These are phyloP conservation scores for Aspergillus nanangensis DNA, from an alignment of 495 filamentous ascomycete species.

Conservation along the genomic window DNA sequence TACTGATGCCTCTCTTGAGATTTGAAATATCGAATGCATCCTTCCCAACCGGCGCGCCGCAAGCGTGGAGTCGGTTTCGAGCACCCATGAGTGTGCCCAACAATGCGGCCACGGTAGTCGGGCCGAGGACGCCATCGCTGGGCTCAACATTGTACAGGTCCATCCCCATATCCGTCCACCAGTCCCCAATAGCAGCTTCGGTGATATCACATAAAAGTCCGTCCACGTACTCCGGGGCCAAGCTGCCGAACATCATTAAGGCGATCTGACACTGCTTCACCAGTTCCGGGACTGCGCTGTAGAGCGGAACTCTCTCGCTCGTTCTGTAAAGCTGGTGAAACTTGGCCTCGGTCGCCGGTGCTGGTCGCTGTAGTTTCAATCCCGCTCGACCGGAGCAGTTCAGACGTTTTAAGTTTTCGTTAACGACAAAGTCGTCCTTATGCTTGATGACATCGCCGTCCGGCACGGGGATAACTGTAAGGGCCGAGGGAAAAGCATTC, in stretches of 20 bases:
- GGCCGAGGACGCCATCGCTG: constrained; percentile 84
- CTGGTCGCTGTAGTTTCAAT: constrained; percentile 70
- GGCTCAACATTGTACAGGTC: constrained; percentile 90
- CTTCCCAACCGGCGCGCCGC: constrained; percentile 79
- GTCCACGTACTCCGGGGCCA: constrained; percentile 86
- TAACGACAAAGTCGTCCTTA: constrained; percentile 84
- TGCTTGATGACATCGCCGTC: constrained; percentile 80
- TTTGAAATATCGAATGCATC: constrained; percentile 84
- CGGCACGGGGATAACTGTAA: constrained; percentile 85
- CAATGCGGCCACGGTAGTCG: constrained; percentile 85
- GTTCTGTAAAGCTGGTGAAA: constrained; percentile 88
- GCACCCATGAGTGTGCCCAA: constrained; percentile 86
- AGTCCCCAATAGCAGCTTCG: constrained; percentile 83
- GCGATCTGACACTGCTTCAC: constrained; percentile 92
- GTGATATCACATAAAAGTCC: constrained; percentile 91
- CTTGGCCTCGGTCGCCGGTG: constrained; percentile 78
- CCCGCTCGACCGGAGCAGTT: constrained; percentile 89
- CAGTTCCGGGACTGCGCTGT: constrained; percentile 75
- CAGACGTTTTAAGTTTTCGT: constrained; percentile 88
- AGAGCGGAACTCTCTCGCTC: constrained; percentile 72
- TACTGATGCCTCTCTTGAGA: constrained; percentile 75
- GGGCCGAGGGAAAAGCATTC: constrained; percentile 78
- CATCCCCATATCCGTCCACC: constrained; percentile 93
- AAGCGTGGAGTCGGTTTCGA: constrained; percentile 77
- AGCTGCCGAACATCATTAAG: constrained; percentile 79